These are phyloP conservation scores for Phytophthora palmivora DNA, from an alignment of 352 stramenopile species.

Conservation along the genomic window DNA sequence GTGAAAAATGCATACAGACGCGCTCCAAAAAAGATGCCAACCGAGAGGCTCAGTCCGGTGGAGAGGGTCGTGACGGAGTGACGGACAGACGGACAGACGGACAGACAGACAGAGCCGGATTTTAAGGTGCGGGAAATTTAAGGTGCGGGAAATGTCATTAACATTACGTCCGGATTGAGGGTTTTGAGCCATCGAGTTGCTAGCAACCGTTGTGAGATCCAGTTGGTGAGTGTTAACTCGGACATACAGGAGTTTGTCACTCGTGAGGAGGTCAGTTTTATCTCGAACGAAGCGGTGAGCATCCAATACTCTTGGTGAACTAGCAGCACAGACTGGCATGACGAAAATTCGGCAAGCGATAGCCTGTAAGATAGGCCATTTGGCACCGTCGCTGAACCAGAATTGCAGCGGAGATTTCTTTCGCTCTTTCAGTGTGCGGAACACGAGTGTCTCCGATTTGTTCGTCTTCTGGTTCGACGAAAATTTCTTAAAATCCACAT, in stretches of 20 bases:
- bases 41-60: too few relatives aligned
- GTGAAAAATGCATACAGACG: too few relatives aligned
- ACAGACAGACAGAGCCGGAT: too few relatives aligned
- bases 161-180: constrained; percentile 6
- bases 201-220: constrained; percentile 13
- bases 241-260: constrained; percentile 45
- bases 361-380: constrained; percentile 55
- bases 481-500: constrained; percentile 53
- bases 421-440: constrained; percentile 52
- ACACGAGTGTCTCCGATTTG: constrained; percentile 45
- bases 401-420: constrained; percentile 61
- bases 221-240: constrained; percentile 40
- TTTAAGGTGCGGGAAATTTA: too few relatives aligned
- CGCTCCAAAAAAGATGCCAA: too few relatives aligned
- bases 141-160: too few relatives aligned
- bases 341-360: constrained; percentile 51
- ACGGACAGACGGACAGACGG: too few relatives aligned
- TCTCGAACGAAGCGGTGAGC: constrained; percentile 19
- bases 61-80: too few relatives aligned
- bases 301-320: constrained; percentile 12
- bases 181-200: constrained; percentile 14
- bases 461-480: constrained; percentile 38
- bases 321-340: constrained; percentile 38
- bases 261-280: constrained; percentile 16
- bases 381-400: constrained; percentile 57